Base-by-base conservation (phyloP, 2,329 filamentous ascomycete genomes). In the Colletotrichum spaethianum region DNA sequence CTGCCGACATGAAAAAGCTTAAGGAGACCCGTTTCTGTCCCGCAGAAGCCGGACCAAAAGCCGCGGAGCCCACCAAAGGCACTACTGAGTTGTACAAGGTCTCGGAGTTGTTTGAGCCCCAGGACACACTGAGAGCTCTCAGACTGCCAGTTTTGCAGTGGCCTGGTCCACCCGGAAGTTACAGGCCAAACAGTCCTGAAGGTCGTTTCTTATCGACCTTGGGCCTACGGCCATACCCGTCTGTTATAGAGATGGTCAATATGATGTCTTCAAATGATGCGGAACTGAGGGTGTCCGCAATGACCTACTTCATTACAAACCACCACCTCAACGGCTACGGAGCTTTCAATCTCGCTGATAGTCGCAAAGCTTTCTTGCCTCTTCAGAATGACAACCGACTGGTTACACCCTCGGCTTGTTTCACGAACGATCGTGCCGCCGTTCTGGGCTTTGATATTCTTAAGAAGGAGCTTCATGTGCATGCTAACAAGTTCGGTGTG, bases 381-480 rank as follows among this genome's bases (percentile, higher is more conserved):
- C 83, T 97, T 1, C 88, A 95, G 75, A 88, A 89, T n/a, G 84
- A 86, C 4, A 87, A 90, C 67, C 84, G 86, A 46, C 85, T 98
- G 36, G 93, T 94, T 1, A 83, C 88, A 1, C 95, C 96, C 0
- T 89, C 88, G 1, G 89, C 91, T 70, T 98, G 95, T 78, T 99
- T 94, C 79, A 94, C 92, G 0, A 96, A 98, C 75, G 89, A 92
- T 48, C 89, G 89, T 52, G 93, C 94, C 28, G 87, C 92, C 0
- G 86, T 97, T 5, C 87, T 99, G 63, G 94, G 94, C 0, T 98
- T 97, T 77, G 87, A 91, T 33, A 92, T 98, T 23, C 83, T 99
- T 42, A 88, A 90, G 73, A 88, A 84, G 59, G 93, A 96, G 74
- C 86, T 98, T n/a, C 92, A 93, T 72, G 83, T 88, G 14, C 94